Evolutionary conservation across 148 eudicot genomes (phyloP), one percentile per base, ranked within the genome.

Genomic region (Pouteria glomerata): DNA sequence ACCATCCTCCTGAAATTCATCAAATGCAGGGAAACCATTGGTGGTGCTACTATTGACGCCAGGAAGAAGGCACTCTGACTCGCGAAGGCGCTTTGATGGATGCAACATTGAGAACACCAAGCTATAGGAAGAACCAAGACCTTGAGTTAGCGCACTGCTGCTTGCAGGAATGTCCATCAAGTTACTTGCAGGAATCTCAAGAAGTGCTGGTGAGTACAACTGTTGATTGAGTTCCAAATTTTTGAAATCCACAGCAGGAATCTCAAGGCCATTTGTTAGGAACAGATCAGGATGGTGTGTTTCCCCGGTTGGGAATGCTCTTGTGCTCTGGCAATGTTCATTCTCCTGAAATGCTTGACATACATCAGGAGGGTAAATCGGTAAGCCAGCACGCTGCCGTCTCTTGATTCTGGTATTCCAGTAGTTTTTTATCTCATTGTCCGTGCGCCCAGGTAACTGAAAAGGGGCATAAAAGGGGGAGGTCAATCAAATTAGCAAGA

Each of bases 391-490:
- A 33, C 97, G 93, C 60, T 82, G 88, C 23, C 85, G 74, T 64
- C 93, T 83, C 81, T 91, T 91, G 5, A 81, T 82, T 81, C 97
- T 82, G 7, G 97, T 91, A 55, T 91, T 91, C 97, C 97, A 91
- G 75, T 59, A 91, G 71, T 91, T 91, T 72, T 91, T 91, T 61
- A 91, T 91, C 83, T 91, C 97, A 21, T 91, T 91, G 73, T 91
- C 97, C 48, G 97, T 88, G 31, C 97, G 91, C 47, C 97, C 97
- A 76, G 97, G 97, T 42, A 91, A 70, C 97, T 91, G 82, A 63
- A 80, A 51, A 71, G 35, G n/a, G 62, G 70, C 12, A 41, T 37
- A 61, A 23, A 52, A 11, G 44, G 31, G 35, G 57, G 1, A 48
- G 18, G 63, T 10, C 19, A 56, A 48, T 44, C 26, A 65, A 12